Base-by-base conservation (phyloP, 768 basidiomycete genomes). In the Macrocybe gigantea region DNA sequence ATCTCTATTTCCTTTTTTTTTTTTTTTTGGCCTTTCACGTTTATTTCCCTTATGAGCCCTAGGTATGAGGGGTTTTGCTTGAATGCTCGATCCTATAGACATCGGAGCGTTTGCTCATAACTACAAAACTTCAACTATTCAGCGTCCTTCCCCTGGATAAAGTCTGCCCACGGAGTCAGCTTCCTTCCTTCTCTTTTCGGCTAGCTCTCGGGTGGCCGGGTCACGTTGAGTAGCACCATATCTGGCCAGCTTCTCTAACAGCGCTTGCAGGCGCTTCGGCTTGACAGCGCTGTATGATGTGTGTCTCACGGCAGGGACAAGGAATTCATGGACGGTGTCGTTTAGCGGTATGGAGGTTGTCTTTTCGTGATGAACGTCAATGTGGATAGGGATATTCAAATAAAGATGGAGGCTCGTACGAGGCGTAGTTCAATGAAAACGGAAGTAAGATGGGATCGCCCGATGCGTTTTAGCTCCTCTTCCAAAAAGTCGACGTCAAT, bases 401-500 rank as follows among this genome's bases (percentile, higher is more conserved):
- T 49, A 29, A 45, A 15, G 42, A 33, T 43, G 40, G 42, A n/a
- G 38, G 30, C 35, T 70, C 82, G 61, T 64, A 92, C 93, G 53
- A 78, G 68, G 44, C 84, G 86, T 50, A 97, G 69, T 62, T 95
- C 93, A 14, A 74, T 65, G 63, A 97, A 95, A 11, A 83, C 83
- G 8, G 78, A 67, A 45, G 73, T 75, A 15, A 94, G 72, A 60
- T 89, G 82, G 1, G 75, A 68, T 57, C 86, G 76, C 14, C 85
- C 89, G 46, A 87, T 83, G 39, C 82, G 71, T 56, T 80, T 82
- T 54, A 94, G 78, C 56, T 93, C 88, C n/a, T 82, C 80, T 53
- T 95, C 91, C 45, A 97, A 73, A 64, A 94, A 96, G 49, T 84
- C 82, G 50, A 93, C 78, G 60, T 97, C 94, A 41, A 87, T 79